Conservation (phyloP, 2,329 filamentous ascomycete species). For the Dendrostoma leiphaemia region DNA sequence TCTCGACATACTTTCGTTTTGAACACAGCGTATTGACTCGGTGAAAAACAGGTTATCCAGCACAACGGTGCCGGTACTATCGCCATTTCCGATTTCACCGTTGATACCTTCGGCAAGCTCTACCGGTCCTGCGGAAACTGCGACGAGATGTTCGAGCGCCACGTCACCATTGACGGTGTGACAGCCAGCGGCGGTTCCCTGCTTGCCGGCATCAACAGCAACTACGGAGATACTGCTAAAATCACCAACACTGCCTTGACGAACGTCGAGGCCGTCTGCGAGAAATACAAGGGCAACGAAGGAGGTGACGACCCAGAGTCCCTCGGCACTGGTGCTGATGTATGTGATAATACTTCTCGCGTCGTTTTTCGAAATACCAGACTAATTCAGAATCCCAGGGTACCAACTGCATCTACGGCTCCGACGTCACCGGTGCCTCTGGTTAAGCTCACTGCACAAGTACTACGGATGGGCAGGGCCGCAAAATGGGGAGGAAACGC, state of each 20-base stretch:
- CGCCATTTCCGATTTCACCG: slow-evolving; percentile 35
- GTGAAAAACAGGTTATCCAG: slow-evolving; percentile 28
- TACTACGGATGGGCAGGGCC: too few relatives aligned
- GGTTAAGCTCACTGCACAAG: too few relatives aligned
- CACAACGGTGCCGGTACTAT: slow-evolving; percentile 37
- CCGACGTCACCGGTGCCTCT: too few relatives aligned
- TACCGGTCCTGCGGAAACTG: slow-evolving; percentile 50
- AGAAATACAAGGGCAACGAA: slow-evolving; percentile 18
- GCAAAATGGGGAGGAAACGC: too few relatives aligned
- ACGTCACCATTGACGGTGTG: slow-evolving; percentile 42
- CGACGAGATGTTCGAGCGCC: slow-evolving; percentile 35
- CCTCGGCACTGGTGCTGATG: too few relatives aligned
- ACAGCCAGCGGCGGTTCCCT: slow-evolving; percentile 27
- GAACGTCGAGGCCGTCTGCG: slow-evolving; percentile 18
- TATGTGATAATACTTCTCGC: too few relatives aligned
- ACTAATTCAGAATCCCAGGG: too few relatives aligned
- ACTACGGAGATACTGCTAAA: slow-evolving; percentile 28
- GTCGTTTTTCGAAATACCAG: too few relatives aligned
- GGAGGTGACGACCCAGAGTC: slow-evolving; percentile 19
- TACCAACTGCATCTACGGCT: too few relatives aligned
- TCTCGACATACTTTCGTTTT: neutral
- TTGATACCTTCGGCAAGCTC: slow-evolving; percentile 46
- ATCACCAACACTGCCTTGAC: slow-evolving; percentile 15
- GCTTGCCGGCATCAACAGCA: slow-evolving; percentile 17
- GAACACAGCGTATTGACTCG: neutral